phyloP scores from a whole-genome alignment of 2,329 filamentous ascomycete species.

The Penicillium hesseltinei region DNA sequence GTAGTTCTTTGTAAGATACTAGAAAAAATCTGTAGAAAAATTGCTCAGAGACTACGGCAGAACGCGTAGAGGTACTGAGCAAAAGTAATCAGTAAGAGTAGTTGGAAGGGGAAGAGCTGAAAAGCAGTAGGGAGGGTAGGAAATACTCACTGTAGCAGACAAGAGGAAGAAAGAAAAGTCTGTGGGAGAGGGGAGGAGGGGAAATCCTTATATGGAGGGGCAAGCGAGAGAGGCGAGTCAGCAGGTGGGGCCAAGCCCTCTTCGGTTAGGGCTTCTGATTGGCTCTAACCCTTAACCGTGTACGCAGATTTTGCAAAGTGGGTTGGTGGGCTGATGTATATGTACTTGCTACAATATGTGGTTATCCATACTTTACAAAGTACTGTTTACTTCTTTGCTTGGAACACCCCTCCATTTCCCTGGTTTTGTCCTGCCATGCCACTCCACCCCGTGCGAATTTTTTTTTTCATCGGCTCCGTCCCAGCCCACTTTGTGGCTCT shows the following conservation, averaged over 20 bases:
- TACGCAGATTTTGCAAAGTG: slow-evolving; percentile 35
- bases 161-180: slow-evolving; percentile 39
- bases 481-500: slow-evolving; percentile 18
- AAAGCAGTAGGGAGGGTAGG: slow-evolving; percentile 28
- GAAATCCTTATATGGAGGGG: slow-evolving; percentile 50
- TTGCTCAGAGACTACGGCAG: slow-evolving; percentile 53
- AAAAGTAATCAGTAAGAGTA: slow-evolving; percentile 23
- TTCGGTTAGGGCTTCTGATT: slow-evolving; percentile 26
- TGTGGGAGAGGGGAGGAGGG: slow-evolving; percentile 44
- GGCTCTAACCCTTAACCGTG: slow-evolving; percentile 21
- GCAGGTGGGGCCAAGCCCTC: slow-evolving; percentile 38
- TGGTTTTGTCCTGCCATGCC: slow-evolving; percentile 26
- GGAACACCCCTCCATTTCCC: slow-evolving; percentile 22
- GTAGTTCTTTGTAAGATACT: slow-evolving; percentile 51
- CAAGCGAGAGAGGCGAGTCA: slow-evolving; percentile 42
- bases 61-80: slow-evolving; percentile 52
- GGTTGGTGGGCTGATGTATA: slow-evolving; percentile 15
- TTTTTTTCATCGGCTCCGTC: slow-evolving; percentile 17
- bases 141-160: slow-evolving; percentile 50
- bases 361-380: neutral
- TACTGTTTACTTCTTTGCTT: slow-evolving; percentile 7
- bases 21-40: slow-evolving; percentile 39
- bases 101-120: slow-evolving; percentile 21
- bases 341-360: neutral
- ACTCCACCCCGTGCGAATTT: slow-evolving; percentile 29